Evolutionary conservation across 768 basidiomycete species (phyloP), one percentile per base, ranked within the genome.

Genomic region (Naganishia vishniacii): DNA sequence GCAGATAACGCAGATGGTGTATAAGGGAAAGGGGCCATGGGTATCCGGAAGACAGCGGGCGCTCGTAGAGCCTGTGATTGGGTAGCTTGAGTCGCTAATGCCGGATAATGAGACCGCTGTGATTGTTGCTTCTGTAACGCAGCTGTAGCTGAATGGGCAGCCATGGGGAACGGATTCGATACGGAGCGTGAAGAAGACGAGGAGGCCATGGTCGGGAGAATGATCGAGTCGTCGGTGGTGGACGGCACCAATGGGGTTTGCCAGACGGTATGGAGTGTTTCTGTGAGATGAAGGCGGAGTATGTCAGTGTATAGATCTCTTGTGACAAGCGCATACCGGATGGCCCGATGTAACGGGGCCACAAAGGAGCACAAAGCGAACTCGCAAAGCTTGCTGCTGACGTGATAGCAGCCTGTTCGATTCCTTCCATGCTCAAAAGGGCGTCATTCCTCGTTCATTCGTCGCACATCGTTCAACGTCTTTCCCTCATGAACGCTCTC

Each of bases 201-300:
- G 23, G 20, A 2, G 26, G 26, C 18, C n/a, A n/a, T n/a, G n/a
- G 31, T 40, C 37, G n/a, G 40, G 37, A 1, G 8, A 15, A 48
- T 25, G 16, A 31, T 16, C 3, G n/a, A 23, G 44, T 58, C 51
- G 42, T 64, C 56, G 7, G 32, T 13, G 0, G 59, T 62, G 6
- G 48, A 44, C 13, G 49, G 51, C 5, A 61, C 29, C 4, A 58
- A 53, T 16, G 66, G 59, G 13, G 75, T 71, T 67, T 75, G 71
- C 75, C 75, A 77, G 49, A 77, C 68, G 61, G 70, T 72, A 18
- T 69, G 68, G 53, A 72, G 61, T 0, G 72, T 68, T 72, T 75
- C 75, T 77, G 56, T 37, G 15, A 37, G 7, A 7, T 37, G 18
- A 41, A n/a, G 45, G 18, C 16, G 28, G 18, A 49, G 18, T 23